Conservation (phyloP, 1,284 basidiomycete species). For the Cryptococcus sp. region DNA sequence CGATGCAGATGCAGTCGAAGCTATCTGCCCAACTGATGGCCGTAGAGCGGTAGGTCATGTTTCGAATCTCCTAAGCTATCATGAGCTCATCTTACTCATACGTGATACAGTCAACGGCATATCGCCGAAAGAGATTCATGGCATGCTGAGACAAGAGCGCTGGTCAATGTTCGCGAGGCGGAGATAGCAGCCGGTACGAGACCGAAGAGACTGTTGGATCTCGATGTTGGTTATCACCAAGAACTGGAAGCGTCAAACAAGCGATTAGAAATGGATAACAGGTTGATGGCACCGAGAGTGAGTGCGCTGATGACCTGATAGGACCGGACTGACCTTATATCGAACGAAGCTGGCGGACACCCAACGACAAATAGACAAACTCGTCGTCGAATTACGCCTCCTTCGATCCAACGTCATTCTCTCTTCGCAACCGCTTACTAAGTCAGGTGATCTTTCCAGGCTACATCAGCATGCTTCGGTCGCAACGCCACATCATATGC, state of each 20-base stretch:
- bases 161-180: slow-evolving; percentile 31
- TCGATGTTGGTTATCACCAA: slow-evolving; percentile 51
- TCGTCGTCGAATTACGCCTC: slow-evolving; percentile 49
- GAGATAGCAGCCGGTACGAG: slow-evolving; percentile 38
- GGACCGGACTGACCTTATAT: not conserved
- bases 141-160: slow-evolving; percentile 41
- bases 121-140: slow-evolving; percentile 41
- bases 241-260: slow-evolving; percentile 51
- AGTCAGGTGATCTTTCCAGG: not conserved
- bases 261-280: slow-evolving; percentile 50
- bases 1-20: slow-evolving; percentile 40
- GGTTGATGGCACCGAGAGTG: slow-evolving; percentile 50
- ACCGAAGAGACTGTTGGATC: slow-evolving; percentile 38
- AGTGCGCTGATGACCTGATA: slow-evolving; percentile 11
- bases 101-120: slow-evolving; percentile 31
- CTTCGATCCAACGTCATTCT: slow-evolving; percentile 48
- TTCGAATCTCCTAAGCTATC: not conserved
- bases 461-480: not conserved
- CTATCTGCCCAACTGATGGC: slow-evolving; percentile 31
- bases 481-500: slow-evolving; percentile 4
- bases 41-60: slow-evolving; percentile 39
- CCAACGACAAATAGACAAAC: slow-evolving; percentile 49
- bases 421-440: slow-evolving; percentile 21
- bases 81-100: not conserved
- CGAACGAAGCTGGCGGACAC: slow-evolving; percentile 45